These are phyloP conservation scores for Petasospora fabianii DNA, from an alignment of 1,139 yeast species.

Conservation along the genomic window DNA sequence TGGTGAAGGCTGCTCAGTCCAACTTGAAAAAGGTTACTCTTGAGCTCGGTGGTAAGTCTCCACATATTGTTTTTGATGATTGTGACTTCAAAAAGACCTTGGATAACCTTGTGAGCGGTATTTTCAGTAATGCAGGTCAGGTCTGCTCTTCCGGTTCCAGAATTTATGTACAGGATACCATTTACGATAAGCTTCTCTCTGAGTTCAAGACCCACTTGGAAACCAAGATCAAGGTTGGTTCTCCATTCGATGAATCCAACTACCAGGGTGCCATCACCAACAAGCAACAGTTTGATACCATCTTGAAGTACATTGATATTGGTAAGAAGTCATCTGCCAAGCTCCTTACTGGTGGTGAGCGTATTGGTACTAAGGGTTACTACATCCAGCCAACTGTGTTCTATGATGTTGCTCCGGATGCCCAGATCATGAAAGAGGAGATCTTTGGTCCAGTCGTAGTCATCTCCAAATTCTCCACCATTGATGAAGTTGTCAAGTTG, in stretches of 20 bases:
- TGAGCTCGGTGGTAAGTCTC: slow-evolving; percentile 86
- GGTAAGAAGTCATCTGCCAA: slow-evolving; percentile 73
- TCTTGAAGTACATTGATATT: slow-evolving; percentile 62
- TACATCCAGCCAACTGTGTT: slow-evolving; percentile 67
- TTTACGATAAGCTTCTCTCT: slow-evolving; percentile 61
- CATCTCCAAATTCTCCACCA: slow-evolving; percentile 56
- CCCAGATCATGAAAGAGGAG: slow-evolving; percentile 50
- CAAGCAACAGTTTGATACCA: slow-evolving; percentile 64
- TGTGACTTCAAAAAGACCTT: slow-evolving; percentile 64
- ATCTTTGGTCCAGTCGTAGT: slow-evolving; percentile 77
- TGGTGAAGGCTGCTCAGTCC: slow-evolving; percentile 62
- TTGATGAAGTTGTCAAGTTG: slow-evolving; percentile 58
- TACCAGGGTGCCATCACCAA: slow-evolving; percentile 77
- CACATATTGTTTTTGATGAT: slow-evolving; percentile 72
- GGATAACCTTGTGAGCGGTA: slow-evolving; percentile 54
- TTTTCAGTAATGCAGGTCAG: slow-evolving; percentile 80
- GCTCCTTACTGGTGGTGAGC: slow-evolving; percentile 66
- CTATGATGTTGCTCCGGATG: slow-evolving; percentile 56
- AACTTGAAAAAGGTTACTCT: slow-evolving; percentile 76
- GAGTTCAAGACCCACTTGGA: slow-evolving; percentile 58
- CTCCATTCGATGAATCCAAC: slow-evolving; percentile 63
- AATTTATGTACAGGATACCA: slow-evolving; percentile 69
- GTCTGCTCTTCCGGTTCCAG: slow-evolving; percentile 87
- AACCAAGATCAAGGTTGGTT: slow-evolving; percentile 55
- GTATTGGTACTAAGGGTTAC: slow-evolving; percentile 57